Evolutionary conservation across 1,284 basidiomycete species (phyloP), one percentile per base, ranked within the genome.

Genomic region (Microbotryum intermedium): DNA sequence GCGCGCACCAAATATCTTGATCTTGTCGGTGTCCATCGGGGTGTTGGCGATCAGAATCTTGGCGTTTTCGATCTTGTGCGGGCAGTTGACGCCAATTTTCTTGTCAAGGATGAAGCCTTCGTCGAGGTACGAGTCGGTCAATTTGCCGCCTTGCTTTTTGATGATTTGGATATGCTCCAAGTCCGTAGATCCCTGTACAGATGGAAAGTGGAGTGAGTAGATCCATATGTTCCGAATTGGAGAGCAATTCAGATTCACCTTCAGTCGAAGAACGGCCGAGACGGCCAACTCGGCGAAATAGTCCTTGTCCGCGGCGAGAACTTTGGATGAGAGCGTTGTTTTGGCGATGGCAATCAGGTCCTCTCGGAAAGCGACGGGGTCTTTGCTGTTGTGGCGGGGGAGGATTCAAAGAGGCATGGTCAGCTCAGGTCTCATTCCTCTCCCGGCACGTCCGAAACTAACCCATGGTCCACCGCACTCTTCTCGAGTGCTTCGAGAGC

Each of bases 61-160:
- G 50, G 85, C 93, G 70, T 97, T 94, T 73, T 94, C 89, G 71
- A 97, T 80, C 58, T 88, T 82, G 77, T 97, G 97, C 8, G 93
- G 91, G 57, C 89, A 92, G 78, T 95, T 97, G 49, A 89, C 87
- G 18, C 89, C 90, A 66, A 98, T 97, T 23, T 84, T 82, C 79
- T 99, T 99, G 77, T 98, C 91, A 51, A 99, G 84, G 73, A 99
- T 98, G 78, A 98, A 99, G 30, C 94, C 90, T 79, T 98, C 94
- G 73, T 97, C 93, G 50, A 99, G 84, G 79, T 98, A 99, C 20
- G 90, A 95, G 73, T 98, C 94, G 8, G 92, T 95, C 66, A 99
- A 82, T 78, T 98, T 98, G 62, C 95, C 95, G 61, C 95, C 95
- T 43, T 90, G 88, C 78, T 97, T 97, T 81, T 99, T 99, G 80